These are phyloP conservation scores for Sphaerobolus stellatus DNA, from an alignment of 1,284 basidiomycete genomes.

Conservation along the genomic window DNA sequence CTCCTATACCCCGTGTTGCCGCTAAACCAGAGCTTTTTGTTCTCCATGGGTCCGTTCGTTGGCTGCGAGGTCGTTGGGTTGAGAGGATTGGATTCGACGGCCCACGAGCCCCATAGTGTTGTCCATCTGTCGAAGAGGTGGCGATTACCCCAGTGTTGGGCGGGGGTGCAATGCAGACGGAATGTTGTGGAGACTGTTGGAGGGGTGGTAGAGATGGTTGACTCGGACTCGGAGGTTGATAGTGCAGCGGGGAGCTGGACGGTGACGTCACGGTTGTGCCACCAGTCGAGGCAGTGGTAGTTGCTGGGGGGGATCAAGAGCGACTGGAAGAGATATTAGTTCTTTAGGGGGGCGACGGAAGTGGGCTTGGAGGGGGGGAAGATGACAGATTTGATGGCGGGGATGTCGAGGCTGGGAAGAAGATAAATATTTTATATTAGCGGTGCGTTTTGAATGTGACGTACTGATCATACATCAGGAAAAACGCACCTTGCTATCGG, in stretches of 20 bases:
- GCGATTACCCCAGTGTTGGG: conserved; percentile 56
- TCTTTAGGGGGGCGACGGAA: conserved; percentile 53
- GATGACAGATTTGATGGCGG: conserved; percentile 44
- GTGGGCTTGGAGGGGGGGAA: background rate
- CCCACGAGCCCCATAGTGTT: conserved; percentile 64
- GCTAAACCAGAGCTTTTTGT: conserved; percentile 59
- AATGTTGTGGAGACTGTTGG: conserved; percentile 9
- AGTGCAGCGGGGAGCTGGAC: conserved; percentile 29
- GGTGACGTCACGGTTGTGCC: conserved; percentile 50
- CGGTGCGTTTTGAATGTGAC: too few species aligned
- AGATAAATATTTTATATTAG: too few species aligned
- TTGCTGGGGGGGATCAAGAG: conserved; percentile 41
- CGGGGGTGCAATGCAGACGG: conserved; percentile 46
- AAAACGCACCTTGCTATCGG: too few species aligned
- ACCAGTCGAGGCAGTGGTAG: conserved; percentile 72
- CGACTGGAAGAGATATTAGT: conserved; percentile 46
- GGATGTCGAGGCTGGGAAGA: too few species aligned
- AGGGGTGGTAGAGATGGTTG: background rate
- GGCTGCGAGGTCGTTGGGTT: background rate
- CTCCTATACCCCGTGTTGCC: conserved; percentile 67
- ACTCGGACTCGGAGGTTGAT: conserved; percentile 7
- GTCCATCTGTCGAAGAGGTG: conserved; percentile 48
- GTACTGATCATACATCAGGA: too few species aligned
- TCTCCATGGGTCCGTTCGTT: conserved; percentile 10
- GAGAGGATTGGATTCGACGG: conserved; percentile 34